A percentile compares a stretch with the other conserved stretches of the same genome.
Evolutionary conservation across 1,284 basidiomycete species (phyloP).

Genomic region (Rhodotorula sp.): DNA sequence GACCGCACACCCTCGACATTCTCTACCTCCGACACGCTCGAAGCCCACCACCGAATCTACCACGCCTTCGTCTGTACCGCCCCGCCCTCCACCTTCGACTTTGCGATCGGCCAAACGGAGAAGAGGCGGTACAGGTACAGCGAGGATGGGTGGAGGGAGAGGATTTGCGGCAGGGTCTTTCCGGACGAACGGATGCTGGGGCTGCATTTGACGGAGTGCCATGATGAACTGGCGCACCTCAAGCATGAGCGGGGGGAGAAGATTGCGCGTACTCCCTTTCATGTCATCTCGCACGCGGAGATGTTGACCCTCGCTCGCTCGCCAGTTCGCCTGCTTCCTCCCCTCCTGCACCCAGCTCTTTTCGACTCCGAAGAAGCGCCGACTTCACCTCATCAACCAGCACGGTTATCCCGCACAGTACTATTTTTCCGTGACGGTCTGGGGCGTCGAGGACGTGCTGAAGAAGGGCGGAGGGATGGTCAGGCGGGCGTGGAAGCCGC

Average conservation of each 20-base stretch:
- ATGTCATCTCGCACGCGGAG: accelerated
- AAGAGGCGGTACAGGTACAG: neutral
- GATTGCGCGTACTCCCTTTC: constrained; percentile 61
- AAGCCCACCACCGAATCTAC: constrained; percentile 74
- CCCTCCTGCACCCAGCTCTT: constrained; percentile 66
- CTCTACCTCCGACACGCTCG: constrained; percentile 64
- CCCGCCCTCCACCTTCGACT: neutral
- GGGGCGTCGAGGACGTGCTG: constrained; percentile 59
- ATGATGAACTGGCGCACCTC: constrained; percentile 73
- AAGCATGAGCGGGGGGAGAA: constrained; percentile 78
- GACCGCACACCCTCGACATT: constrained; percentile 60
- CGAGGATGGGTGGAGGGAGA: neutral
- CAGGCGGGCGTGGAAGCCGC: constrained; percentile 25
- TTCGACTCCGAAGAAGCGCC: constrained; percentile 68
- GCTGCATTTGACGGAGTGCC: constrained; percentile 82
- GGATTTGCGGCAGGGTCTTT: constrained; percentile 73
- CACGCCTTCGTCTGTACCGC: constrained; percentile 76
- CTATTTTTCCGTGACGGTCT: constrained; percentile 84
- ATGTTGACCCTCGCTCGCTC: constrained; percentile 2
- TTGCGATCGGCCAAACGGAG: neutral
- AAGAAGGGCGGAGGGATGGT: constrained; percentile 31
- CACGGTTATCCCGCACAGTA: constrained; percentile 82
- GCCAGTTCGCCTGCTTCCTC: constrained; percentile 77
- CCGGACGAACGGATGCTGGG: constrained; percentile 73
- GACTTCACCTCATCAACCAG: constrained; percentile 74